Conservation (phyloP, 768 basidiomycete species). For the Lyophyllum atratum region DNA sequence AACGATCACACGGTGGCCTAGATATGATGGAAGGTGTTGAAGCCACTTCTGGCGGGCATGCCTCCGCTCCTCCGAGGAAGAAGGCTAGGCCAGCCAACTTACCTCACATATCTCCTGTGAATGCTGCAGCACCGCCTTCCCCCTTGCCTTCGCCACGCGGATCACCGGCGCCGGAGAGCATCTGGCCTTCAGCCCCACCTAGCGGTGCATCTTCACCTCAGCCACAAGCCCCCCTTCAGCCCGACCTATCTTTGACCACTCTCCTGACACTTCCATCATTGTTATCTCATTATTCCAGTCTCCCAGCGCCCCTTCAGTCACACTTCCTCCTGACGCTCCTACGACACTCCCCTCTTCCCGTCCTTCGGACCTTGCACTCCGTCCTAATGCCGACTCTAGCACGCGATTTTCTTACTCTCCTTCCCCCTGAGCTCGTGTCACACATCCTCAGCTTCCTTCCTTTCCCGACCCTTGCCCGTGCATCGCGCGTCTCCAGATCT, state of each 20-base stretch:
- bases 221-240: conserved; percentile 73
- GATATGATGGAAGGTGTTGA: conserved; percentile 55
- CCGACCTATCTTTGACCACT: conserved; percentile 79
- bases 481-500: conserved; percentile 83
- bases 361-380: conserved; percentile 85
- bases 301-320: conserved; percentile 85
- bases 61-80: conserved; percentile 70
- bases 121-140: conserved; percentile 78
- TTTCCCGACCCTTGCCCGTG: conserved; percentile 78
- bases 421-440: conserved; percentile 91
- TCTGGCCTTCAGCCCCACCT: conserved; percentile 84
- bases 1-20: conserved; percentile 67
- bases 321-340: conserved; percentile 92
- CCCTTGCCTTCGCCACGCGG: conserved; percentile 86
- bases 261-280: conserved; percentile 86
- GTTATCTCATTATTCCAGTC: conserved; percentile 74
- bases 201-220: conserved; percentile 74
- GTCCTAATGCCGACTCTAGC: conserved; percentile 90
- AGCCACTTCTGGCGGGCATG: conserved; percentile 40
- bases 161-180: conserved; percentile 73
- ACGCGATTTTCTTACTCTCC: conserved; percentile 89
- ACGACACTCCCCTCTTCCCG: conserved; percentile 88
- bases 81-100: conserved; percentile 66
- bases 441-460: conserved; percentile 86
- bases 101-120: conserved; percentile 64